Base-by-base conservation (phyloP, 345 rosid species). In the Hypericum perforatum region DNA sequence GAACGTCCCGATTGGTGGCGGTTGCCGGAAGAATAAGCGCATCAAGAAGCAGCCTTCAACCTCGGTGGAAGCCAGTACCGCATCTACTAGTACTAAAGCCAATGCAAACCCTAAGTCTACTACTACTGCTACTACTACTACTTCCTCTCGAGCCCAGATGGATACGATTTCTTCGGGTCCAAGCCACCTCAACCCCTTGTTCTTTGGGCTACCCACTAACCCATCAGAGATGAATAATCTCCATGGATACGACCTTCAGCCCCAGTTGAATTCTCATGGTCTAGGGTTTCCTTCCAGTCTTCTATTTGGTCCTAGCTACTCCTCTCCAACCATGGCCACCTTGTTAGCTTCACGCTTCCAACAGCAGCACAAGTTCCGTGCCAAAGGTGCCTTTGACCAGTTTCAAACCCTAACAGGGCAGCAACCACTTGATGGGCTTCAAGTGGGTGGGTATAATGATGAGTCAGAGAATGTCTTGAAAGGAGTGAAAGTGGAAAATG, bases 251-350 rank as follows among this genome's bases (percentile, higher is more conserved):
- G 81, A 76, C 70, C 70, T 77, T 37, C 78, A 61, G 59, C 80
- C 82, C 62, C 80, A 70, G 59, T 53, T 77, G 42, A 67, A 67
- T 52, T 68, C 68, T 56, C 79, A 75, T 64, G 96, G 78, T 43
- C 64, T 78, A 70, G 88, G 90, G 77, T 76, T 78, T 76, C 76
- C 82, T 49, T 71, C 86, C 32, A 22, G 4, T 22, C 32, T 22
- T 22, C 32, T 22, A 22, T 9, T 44, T 15, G 14, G 48, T 32
- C 49, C 47, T 12, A 12, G 58, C 45, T 57, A 55, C 22, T 32
- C 64, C 16, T 40, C 82, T 53, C 81, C 79, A 2, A 54, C 70
- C 16, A 79, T 77, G 43, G 68, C 78, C 64, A 65, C 80, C 14
- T 56, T 78, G 57, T 68, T 80, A 47, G 79, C 81, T 42, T 78